Conservation (phyloP, 1,139 yeast genomes). For the Yamadazyma diddensiae region DNA sequence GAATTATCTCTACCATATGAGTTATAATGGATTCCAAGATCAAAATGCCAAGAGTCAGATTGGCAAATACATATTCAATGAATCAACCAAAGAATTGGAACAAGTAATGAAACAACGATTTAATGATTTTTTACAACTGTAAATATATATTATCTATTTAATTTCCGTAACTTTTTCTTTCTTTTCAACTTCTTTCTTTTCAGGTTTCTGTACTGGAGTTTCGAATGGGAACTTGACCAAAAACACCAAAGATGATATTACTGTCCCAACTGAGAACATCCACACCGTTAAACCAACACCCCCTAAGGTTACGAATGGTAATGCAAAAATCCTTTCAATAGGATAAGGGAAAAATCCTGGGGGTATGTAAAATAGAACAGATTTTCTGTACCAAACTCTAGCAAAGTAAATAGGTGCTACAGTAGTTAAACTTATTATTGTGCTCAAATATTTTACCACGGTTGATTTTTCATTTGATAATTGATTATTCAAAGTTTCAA, state of each 20-base stretch:
- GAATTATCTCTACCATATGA: constrained; percentile 11
- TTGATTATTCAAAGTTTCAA: constrained; percentile 39
- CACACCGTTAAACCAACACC: constrained; percentile 52
- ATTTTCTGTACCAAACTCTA: constrained; percentile 56
- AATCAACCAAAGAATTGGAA: constrained; percentile 18
- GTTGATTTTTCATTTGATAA: constrained; percentile 35
- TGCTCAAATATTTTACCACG: constrained; percentile 32
- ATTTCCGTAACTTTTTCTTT: constrained; percentile 3
- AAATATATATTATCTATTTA: not conserved
- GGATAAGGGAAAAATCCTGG: constrained; percentile 53
- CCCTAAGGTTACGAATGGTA: constrained; percentile 60
- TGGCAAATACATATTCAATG: constrained; percentile 22
- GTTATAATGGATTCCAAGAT: constrained; percentile 18
- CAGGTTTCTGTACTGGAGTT: constrained; percentile 22
- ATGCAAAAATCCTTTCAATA: constrained; percentile 55
- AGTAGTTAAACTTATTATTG: constrained; percentile 27
- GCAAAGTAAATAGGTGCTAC: constrained; percentile 48
- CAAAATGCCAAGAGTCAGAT: constrained; percentile 19
- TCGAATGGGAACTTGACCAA: constrained; percentile 30
- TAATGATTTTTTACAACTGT: not conserved
- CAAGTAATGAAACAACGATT: constrained; percentile 22
- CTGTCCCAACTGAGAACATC: constrained; percentile 41
- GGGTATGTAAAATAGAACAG: constrained; percentile 62
- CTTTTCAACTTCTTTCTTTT: constrained; percentile 8
- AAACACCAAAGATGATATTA: constrained; percentile 26